Conservation (phyloP, 768 basidiomycete genomes). For the Tricholoma sp. region DNA sequence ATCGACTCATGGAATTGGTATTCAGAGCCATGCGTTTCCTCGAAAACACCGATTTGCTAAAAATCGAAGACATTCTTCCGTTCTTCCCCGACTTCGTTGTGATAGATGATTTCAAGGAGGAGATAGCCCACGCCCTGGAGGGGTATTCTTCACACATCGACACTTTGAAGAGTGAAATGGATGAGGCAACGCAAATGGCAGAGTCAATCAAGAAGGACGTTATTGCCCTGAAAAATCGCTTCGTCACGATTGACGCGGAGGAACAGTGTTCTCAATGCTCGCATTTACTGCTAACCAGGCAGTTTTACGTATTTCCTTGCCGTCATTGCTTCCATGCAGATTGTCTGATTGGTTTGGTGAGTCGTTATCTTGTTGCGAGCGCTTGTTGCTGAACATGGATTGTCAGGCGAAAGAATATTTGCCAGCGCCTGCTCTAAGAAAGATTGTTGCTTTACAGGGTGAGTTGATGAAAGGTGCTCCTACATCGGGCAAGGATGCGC, state of each 20-base stretch:
- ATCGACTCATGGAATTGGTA: slow-evolving; percentile 1
- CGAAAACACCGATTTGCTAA: slow-evolving; percentile 89
- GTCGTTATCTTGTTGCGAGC: slow-evolving; percentile 22
- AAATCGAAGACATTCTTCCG: slow-evolving; percentile 97
- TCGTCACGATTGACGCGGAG: slow-evolving; percentile 84
- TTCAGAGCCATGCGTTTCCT: slow-evolving; percentile 93
- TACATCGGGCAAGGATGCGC: slow-evolving; percentile 22
- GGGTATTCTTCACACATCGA: slow-evolving; percentile 93
- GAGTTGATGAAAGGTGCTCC: slow-evolving; percentile 63
- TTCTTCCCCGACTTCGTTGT: slow-evolving; percentile 99
- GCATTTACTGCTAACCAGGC: slow-evolving; percentile 71
- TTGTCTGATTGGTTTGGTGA: slow-evolving; percentile 89
- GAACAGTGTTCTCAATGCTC: slow-evolving; percentile 86
- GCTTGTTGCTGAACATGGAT: slow-evolving; percentile 9
- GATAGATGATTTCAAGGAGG: slow-evolving; percentile 99
- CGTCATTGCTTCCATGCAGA: slow-evolving; percentile 98
- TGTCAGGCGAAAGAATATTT: slow-evolving; percentile 87
- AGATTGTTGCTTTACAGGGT: slow-evolving; percentile 81
- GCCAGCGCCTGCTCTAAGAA: slow-evolving; percentile 73
- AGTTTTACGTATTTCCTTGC: slow-evolving; percentile 99
- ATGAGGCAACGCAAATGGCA: slow-evolving; percentile 87
- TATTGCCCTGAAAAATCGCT: slow-evolving; percentile 75
- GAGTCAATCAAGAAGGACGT: slow-evolving; percentile 95
- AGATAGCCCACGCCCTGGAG: slow-evolving; percentile 94
- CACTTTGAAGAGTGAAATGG: slow-evolving; percentile 88